These are phyloP conservation scores for Lichtheimia ramosa DNA, from an alignment of 371 early-diverging fungal genomes.

Conservation along the genomic window DNA sequence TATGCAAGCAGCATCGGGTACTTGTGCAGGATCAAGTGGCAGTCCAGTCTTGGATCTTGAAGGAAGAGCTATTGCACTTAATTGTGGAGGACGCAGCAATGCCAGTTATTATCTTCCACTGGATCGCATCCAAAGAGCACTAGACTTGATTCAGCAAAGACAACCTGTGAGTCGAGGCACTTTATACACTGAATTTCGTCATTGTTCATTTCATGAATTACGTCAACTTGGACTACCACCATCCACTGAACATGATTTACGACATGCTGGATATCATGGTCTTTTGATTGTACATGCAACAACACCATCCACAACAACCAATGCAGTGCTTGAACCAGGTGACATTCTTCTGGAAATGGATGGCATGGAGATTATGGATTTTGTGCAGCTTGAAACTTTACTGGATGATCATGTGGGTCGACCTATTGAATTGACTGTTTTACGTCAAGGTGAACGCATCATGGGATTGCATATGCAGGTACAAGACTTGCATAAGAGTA, in stretches of 20 bases:
- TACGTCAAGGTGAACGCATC: constrained; percentile 65
- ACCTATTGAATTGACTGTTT: constrained; percentile 59
- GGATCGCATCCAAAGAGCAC: constrained; percentile 69
- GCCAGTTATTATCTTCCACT: constrained; percentile 68
- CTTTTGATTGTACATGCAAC: constrained; percentile 16
- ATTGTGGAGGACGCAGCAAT: constrained; percentile 63
- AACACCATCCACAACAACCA: constrained; percentile 45
- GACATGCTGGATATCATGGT: constrained; percentile 17
- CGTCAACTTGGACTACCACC: constrained; percentile 57
- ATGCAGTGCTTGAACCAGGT: constrained; percentile 65
- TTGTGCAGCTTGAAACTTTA: constrained; percentile 64
- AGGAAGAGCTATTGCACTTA: constrained; percentile 69
- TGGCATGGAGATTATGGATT: constrained; percentile 57
- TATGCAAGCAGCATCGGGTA: constrained; percentile 68
- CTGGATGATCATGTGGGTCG: constrained; percentile 72
- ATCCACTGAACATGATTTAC: constrained; percentile 60
- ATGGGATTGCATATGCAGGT: constrained; percentile 49
- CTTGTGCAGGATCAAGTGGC: constrained; percentile 69
- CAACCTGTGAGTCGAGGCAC: constrained; percentile 74
- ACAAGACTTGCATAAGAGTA: constrained; percentile 78
- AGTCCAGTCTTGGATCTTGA: constrained; percentile 70
- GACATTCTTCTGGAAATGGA: constrained; percentile 73
- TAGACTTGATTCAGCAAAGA: constrained; percentile 55
- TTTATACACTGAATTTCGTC: constrained; percentile 70
- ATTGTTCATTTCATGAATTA: constrained; percentile 61